A percentile compares a stretch with the other conserved stretches of the same genome.
Conservation (phyloP, 768 basidiomycete genomes). For the Lactarius sp. region DNA sequence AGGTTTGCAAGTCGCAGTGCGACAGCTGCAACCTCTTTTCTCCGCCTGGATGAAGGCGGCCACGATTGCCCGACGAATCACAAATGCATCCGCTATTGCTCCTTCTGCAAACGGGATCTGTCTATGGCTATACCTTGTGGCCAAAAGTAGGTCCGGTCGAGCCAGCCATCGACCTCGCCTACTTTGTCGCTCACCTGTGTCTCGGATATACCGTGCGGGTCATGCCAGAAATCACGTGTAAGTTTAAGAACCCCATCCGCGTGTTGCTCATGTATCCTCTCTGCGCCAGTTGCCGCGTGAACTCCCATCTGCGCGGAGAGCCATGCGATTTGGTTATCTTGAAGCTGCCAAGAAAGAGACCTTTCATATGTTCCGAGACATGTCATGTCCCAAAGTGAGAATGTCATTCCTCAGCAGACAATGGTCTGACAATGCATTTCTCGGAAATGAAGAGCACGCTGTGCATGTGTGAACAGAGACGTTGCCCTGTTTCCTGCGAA, state of each 20-base stretch:
- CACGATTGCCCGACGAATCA: conserved; percentile 54
- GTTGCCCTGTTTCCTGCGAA: neutral
- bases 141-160: neutral
- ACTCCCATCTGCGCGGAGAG: neutral
- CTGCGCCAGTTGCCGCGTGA: neutral
- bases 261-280: neutral
- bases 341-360: neutral
- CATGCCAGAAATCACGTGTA: neutral
- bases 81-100: conserved; percentile 40
- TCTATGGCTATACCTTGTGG: neutral
- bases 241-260: neutral
- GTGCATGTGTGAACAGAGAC: neutral
- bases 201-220: neutral
- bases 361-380: neutral
- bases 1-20: conserved; percentile 49
- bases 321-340: neutral
- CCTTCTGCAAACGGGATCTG: neutral
- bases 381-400: neutral
- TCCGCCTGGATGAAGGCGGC: conserved; percentile 39
- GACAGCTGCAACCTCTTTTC: conserved; percentile 43
- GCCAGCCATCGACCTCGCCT: neutral
- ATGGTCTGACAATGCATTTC: neutral
- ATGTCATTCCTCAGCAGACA: neutral
- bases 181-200: neutral
- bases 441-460: neutral